Conservation (phyloP, 176 grass and related monocot species). For the Neostapfia colusana region DNA sequence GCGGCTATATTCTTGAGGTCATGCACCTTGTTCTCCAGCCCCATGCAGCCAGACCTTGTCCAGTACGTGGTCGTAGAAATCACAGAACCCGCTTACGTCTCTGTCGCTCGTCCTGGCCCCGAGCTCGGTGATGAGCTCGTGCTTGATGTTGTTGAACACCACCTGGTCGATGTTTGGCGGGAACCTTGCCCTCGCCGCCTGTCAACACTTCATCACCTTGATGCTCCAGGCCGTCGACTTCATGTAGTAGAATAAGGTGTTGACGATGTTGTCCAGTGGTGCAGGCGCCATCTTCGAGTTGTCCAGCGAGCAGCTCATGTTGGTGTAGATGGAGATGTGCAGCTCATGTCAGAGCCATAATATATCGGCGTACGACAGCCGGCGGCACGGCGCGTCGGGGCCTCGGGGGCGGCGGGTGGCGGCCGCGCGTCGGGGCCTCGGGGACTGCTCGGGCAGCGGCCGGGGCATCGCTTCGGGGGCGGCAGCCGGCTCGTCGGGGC, state of each 20-base stretch:
- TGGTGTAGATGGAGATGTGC: conserved; percentile 28
- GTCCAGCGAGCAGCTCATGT: conserved; percentile 46
- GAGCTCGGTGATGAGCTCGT: conserved; percentile 16
- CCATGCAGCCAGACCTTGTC: conserved; percentile 46
- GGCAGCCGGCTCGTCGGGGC: no score
- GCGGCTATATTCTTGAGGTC: conserved; percentile 40
- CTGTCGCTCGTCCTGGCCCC: conserved; percentile 33
- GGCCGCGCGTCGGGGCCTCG: no score
- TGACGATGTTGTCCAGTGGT: conserved; percentile 43
- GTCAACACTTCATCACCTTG: conserved; percentile 42
- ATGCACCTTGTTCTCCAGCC: conserved; percentile 45
- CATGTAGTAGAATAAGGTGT: conserved; percentile 55
- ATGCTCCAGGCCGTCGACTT: conserved; percentile 39
- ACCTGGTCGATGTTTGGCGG: conserved; percentile 37
- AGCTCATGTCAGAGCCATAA: conserved; percentile 55
- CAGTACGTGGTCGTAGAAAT: conserved; percentile 17
- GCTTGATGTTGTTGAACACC: conserved; percentile 52
- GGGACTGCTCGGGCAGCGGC: no score
- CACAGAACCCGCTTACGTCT: conserved; percentile 46
- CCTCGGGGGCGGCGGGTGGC: no score
- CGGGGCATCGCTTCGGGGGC: no score
- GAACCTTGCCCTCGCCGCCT: conserved; percentile 27
- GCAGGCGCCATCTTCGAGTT: conserved; percentile 12
- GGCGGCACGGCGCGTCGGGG: no score
- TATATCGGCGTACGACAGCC: conserved; percentile 47